phyloP scores from a whole-genome alignment of 768 basidiomycete species.

The Pisolithus tinctorius region DNA sequence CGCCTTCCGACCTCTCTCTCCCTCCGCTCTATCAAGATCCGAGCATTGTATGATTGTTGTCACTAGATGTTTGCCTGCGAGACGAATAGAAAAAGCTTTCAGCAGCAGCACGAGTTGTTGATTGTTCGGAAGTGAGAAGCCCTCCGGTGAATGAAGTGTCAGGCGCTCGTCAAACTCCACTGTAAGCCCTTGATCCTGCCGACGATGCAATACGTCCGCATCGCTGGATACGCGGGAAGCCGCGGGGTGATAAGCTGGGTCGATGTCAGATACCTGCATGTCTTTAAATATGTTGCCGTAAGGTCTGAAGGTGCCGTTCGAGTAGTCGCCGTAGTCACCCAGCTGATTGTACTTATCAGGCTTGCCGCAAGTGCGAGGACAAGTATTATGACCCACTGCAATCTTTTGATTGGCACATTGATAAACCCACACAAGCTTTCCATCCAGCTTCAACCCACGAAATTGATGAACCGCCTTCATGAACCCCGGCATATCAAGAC shows the following conservation, averaged over 20 bases:
- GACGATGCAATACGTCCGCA: too few species aligned
- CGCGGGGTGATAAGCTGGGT: too few species aligned
- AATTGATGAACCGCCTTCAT: background rate
- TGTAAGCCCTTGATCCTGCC: too few species aligned
- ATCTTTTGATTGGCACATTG: background rate
- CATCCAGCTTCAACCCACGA: background rate
- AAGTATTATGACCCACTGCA: background rate
- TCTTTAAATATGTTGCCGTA: background rate
- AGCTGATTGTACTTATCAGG: background rate
- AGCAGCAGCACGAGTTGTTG: background rate
- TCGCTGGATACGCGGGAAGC: background rate
- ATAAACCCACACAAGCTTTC: background rate
- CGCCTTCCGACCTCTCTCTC: background rate
- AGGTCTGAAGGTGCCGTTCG: background rate
- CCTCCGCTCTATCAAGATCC: background rate
- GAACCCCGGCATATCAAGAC: background rate
- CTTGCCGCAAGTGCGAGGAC: background rate
- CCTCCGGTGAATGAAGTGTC: background rate
- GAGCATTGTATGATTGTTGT: background rate
- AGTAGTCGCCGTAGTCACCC: background rate
- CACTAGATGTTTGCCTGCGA: background rate
- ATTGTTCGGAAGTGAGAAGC: background rate
- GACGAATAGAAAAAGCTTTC: background rate
- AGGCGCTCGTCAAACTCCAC: background rate
- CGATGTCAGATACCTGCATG: too few species aligned